Evolutionary conservation across 2,329 filamentous ascomycete genomes (phyloP).

Genomic region (Scopulariopsis brevicaulis): DNA sequence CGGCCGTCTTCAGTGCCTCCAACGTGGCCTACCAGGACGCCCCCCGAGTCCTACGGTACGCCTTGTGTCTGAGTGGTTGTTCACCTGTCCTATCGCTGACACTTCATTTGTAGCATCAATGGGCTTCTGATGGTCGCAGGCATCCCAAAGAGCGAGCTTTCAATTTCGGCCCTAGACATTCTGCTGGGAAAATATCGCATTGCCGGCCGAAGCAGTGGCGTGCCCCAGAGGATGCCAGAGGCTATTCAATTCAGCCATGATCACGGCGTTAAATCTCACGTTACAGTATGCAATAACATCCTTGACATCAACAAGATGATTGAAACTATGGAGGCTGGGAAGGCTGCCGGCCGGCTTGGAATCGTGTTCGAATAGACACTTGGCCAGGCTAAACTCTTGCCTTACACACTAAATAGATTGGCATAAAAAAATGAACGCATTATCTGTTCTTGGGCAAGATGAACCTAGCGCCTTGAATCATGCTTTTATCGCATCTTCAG

Average conservation of each 20-base stretch:
- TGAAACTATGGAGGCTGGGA: conserved; percentile 5
- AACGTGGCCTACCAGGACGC: conserved; percentile 8
- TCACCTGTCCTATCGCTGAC: background rate
- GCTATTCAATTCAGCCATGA: conserved; percentile 6
- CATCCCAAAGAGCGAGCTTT: conserved; percentile 6
- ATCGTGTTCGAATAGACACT: background rate
- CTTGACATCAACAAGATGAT: conserved; percentile 4
- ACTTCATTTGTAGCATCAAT: background rate
- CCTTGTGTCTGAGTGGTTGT: too few relatives aligned
- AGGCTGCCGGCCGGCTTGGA: conserved; percentile 3
- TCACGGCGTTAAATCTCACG: conserved; percentile 6
- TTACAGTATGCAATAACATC: background rate
- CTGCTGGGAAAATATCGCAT: conserved; percentile 3
- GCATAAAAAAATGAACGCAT: too few relatives aligned
- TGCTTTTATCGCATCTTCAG: too few relatives aligned
- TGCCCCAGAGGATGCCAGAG: conserved; percentile 2
- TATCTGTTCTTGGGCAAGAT: too few relatives aligned
- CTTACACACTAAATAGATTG: too few relatives aligned
- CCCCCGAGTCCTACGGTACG: background rate
- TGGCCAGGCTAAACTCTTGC: too few relatives aligned
- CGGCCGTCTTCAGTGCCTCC: conserved; percentile 25
- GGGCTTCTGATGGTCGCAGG: conserved; percentile 9
- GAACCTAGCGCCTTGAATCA: too few relatives aligned
- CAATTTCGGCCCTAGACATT: conserved; percentile 5
- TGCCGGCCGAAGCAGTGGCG: conserved; percentile 5